A percentile compares a stretch with the other conserved stretches of the same genome.
Evolutionary conservation across 2,329 filamentous ascomycete species (phyloP).

Genomic region (Amesomyces nigricolor): DNA sequence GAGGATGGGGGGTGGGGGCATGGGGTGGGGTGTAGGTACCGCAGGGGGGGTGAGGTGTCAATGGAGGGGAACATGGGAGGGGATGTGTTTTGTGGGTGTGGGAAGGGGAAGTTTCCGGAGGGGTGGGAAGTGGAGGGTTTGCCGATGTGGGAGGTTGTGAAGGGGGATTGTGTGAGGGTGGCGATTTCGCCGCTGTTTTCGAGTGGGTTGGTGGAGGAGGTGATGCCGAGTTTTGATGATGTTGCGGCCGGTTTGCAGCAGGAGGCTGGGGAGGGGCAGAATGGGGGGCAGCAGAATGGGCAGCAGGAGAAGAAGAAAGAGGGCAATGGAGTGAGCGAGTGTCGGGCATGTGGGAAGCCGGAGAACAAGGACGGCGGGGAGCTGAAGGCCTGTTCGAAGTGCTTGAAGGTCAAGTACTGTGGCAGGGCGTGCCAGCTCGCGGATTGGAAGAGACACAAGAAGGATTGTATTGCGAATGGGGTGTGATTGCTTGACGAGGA

Average conservation of each 20-base stretch:
- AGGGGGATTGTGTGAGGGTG: conserved; percentile 3
- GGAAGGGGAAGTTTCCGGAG: background rate
- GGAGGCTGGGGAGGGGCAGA: no score
- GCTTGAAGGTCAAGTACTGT: conserved; percentile 6
- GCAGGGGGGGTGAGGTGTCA: background rate
- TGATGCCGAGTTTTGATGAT: background rate
- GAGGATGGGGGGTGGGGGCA: conserved; percentile 35
- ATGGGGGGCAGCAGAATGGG: no score
- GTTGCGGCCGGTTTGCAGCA: background rate
- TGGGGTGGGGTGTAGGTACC: conserved; percentile 11
- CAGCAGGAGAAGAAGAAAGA: background rate
- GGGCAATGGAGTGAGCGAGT: background rate
- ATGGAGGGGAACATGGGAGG: background rate
- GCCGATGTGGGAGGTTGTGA: conserved; percentile 6
- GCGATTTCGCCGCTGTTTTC: conserved; percentile 9
- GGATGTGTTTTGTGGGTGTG: conserved; percentile 4
- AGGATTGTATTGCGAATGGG: background rate
- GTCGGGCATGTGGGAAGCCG: conserved; percentile 7
- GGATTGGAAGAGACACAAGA: conserved; percentile 9
- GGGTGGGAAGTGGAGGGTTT: background rate
- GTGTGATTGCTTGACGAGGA: no score
- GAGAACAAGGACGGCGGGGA: conserved; percentile 10
- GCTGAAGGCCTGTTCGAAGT: background rate
- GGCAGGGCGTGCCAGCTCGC: conserved; percentile 4
- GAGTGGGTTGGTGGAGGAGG: conserved; percentile 1